These are phyloP conservation scores for Olyra latifolia DNA, from an alignment of 176 grass and related monocot genomes.

Conservation along the genomic window DNA sequence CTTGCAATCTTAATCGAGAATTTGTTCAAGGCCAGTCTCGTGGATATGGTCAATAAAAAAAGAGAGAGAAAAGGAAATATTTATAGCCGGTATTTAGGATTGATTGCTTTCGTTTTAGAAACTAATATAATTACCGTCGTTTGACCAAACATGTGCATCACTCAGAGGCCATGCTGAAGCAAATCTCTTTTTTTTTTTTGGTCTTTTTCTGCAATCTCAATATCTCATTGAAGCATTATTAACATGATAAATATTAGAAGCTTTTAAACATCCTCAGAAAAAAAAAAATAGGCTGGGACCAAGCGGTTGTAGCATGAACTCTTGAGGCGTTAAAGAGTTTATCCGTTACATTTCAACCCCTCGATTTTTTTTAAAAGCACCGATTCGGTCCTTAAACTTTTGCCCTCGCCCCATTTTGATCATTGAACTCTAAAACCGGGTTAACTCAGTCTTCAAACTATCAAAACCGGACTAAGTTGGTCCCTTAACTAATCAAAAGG, in stretches of 20 bases:
- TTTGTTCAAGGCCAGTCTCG: neutral
- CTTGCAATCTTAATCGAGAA: neutral
- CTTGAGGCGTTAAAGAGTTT: neutral
- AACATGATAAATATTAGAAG: neutral
- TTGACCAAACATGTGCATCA: neutral
- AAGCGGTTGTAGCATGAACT: neutral
- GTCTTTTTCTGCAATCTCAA: neutral
- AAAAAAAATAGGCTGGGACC: neutral
- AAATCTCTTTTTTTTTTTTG: neutral
- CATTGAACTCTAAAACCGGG: no score
- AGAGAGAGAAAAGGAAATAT: neutral
- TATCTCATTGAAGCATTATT: neutral
- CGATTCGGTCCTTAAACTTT: no score
- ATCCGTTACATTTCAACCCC: neutral
- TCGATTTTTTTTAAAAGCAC: no score
- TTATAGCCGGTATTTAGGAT: no score
- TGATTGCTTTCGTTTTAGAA: slow-evolving; percentile 2
- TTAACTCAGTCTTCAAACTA: no score
- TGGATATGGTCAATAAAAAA: no score
- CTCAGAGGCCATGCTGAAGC: neutral
- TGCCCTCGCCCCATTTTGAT: no score
- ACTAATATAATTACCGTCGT: neutral
- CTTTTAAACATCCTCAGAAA: neutral
- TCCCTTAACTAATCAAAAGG: no score
- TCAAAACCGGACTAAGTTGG: no score